A percentile compares a stretch with the other conserved stretches of the same genome.
phyloP scores from a whole-genome alignment of 495 filamentous ascomycete species.

The Pyronema omphalodes region DNA sequence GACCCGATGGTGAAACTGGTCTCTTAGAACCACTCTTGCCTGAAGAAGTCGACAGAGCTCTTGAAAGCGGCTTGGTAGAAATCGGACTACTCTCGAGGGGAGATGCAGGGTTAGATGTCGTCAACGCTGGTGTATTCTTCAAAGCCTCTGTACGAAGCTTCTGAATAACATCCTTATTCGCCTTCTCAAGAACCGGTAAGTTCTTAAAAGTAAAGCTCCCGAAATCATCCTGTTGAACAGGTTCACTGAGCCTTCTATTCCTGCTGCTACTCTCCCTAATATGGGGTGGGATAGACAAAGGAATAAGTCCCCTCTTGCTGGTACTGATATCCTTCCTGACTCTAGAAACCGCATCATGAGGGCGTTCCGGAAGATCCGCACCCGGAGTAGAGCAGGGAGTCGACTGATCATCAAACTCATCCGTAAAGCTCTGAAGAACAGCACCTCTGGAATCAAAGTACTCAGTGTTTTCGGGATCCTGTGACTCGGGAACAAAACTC shows the following conservation, averaged over 20 bases:
- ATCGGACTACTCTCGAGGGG: constrained; percentile 78
- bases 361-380: constrained; percentile 60
- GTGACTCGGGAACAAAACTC: constrained; percentile 79
- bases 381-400: constrained; percentile 44
- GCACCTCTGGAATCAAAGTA: constrained; percentile 92
- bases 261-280: constrained; percentile 58
- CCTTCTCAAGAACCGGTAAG: constrained; percentile 85
- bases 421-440: constrained; percentile 69
- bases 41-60: constrained; percentile 50
- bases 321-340: constrained; percentile 72
- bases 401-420: constrained; percentile 80
- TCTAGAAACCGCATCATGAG: constrained; percentile 84
- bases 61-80: constrained; percentile 56
- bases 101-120: constrained; percentile 31
- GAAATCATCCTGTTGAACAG: constrained; percentile 76
- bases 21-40: constrained; percentile 47
- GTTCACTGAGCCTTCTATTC: constrained; percentile 76
- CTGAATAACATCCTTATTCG: constrained; percentile 96
- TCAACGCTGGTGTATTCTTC: constrained; percentile 28
- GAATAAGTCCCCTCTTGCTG: constrained; percentile 76
- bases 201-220: constrained; percentile 96
- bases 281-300: constrained; percentile 86
- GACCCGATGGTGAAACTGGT: constrained; percentile 69
- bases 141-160: constrained; percentile 79
- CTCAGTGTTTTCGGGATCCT: constrained; percentile 93